phyloP scores from a whole-genome alignment of 495 filamentous ascomycete genomes.

The Tuber melanosporum region DNA sequence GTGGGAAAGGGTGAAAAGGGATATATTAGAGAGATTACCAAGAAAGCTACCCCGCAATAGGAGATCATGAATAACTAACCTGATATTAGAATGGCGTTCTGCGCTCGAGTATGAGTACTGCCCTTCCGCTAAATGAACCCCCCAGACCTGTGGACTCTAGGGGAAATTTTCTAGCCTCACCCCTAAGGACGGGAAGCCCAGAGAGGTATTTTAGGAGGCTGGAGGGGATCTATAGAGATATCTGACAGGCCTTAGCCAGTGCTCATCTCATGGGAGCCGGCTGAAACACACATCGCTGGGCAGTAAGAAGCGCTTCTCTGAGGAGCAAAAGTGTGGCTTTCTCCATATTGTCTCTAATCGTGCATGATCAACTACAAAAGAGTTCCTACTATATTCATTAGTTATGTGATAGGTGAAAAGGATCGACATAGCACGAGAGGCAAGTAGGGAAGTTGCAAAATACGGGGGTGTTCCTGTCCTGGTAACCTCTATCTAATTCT shows the following conservation, averaged over 20 bases:
- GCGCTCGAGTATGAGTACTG: not conserved
- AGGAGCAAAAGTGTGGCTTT: not conserved
- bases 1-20: not conserved
- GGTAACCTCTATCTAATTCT: not conserved
- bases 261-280: not conserved
- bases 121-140: not conserved
- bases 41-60: not conserved
- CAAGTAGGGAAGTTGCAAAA: not conserved
- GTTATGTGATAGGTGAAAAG: not conserved
- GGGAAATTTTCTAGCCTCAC: not conserved
- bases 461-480: not conserved
- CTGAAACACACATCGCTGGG: not conserved
- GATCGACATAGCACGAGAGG: not conserved
- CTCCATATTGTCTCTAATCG: not conserved
- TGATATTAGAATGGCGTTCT: not conserved
- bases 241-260: not conserved
- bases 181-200: not conserved
- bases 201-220: not conserved
- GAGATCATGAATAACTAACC: not conserved
- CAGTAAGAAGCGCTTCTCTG: not conserved
- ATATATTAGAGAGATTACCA: not conserved
- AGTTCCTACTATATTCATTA: not conserved
- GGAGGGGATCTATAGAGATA: not conserved
- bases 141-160: not conserved
- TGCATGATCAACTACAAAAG: not conserved